A percentile compares a stretch with the other conserved stretches of the same genome.
These are phyloP conservation scores for Eutypella sp. DNA, from an alignment of 2,329 filamentous ascomycete species.

Conservation along the genomic window DNA sequence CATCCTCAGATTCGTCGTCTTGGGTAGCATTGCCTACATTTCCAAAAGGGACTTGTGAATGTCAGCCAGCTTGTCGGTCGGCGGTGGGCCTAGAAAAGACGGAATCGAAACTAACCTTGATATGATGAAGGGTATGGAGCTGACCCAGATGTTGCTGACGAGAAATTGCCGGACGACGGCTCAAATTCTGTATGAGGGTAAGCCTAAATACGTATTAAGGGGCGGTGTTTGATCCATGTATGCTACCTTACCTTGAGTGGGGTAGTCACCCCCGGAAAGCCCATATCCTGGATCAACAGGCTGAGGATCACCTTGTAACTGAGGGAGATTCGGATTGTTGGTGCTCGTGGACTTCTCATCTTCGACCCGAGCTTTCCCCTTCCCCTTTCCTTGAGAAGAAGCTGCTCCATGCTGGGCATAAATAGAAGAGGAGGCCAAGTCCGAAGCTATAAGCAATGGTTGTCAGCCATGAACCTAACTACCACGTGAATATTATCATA, in stretches of 20 bases:
- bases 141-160: background rate
- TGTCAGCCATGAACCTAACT: conserved; percentile 1
- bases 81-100: background rate
- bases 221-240: background rate
- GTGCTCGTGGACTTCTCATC: conserved; percentile 5
- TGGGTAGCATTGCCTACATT: no score
- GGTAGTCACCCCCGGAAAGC: background rate
- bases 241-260: background rate
- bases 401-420: conserved; percentile 16
- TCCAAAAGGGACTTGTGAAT: conserved; percentile 7
- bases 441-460: conserved; percentile 3
- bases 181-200: background rate
- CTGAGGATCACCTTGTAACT: conserved; percentile 1
- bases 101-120: background rate
- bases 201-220: background rate
- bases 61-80: background rate
- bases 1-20: conserved; percentile 4
- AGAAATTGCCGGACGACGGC: background rate
- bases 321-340: conserved; percentile 5
- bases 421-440: conserved; percentile 8
- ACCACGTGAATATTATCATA: background rate
- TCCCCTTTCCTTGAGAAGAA: conserved; percentile 15
- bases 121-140: background rate
- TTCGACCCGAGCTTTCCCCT: conserved; percentile 10
- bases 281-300: conserved; percentile 3